These are phyloP conservation scores for Capsicum baccatum DNA, from an alignment of 257 asterid genomes.

Conservation along the genomic window DNA sequence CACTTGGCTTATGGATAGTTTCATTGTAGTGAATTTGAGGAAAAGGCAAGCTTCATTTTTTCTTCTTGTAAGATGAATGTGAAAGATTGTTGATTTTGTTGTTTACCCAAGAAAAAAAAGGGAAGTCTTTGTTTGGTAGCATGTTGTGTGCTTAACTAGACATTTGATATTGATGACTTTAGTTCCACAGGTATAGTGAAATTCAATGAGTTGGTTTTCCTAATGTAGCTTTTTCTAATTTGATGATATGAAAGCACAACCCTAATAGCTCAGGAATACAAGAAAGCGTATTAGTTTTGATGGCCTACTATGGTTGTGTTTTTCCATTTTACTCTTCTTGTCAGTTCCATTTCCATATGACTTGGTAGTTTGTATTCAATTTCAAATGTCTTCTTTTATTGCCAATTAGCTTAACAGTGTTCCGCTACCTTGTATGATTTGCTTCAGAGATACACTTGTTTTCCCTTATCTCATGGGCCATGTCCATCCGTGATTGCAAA, in stretches of 20 bases:
- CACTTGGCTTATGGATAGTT: background rate
- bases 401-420: background rate
- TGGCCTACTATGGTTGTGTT: background rate
- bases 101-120: background rate
- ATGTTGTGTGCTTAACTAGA: background rate
- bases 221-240: background rate
- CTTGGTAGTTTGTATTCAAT: background rate
- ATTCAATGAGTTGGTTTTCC: background rate
- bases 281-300: background rate
- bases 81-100: background rate
- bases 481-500: background rate
- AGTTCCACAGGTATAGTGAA: background rate
- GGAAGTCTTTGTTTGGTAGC: background rate
- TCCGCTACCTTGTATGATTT: background rate
- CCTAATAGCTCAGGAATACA: background rate
- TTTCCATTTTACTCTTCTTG: background rate
- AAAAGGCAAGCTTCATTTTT: background rate
- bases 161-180: background rate
- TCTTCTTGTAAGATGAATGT: constrained; percentile 20
- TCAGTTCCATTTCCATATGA: background rate
- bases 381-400: background rate
- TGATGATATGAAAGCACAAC: background rate
- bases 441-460: constrained; percentile 8
- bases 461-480: background rate
- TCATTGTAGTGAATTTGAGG: background rate